Percentiles rank a stretch among this genome's conserved stretches.
phyloP scores from a whole-genome alignment of 2,329 filamentous ascomycete genomes.

The Tolypocladium guangdongense region DNA sequence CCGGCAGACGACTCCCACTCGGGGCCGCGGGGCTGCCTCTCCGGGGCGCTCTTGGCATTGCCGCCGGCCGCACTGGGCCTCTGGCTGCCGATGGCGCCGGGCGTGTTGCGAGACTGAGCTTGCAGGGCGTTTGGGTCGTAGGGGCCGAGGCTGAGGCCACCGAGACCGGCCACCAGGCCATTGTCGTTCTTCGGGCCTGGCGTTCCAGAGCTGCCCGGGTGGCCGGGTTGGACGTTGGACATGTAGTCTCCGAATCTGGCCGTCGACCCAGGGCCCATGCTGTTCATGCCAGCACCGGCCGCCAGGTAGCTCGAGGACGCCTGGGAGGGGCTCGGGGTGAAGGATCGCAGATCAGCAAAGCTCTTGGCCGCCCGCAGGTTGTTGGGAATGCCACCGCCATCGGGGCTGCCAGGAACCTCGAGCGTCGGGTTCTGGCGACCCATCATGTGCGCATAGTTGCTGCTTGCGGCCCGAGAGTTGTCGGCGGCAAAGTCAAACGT shows the following conservation, averaged over 20 bases:
- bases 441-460: conserved; percentile 60
- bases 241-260: conserved; percentile 37
- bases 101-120: conserved; percentile 31
- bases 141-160: conserved; percentile 38
- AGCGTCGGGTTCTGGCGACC: conserved; percentile 78
- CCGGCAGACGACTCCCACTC: conserved; percentile 47
- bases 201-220: conserved; percentile 24
- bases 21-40: conserved; percentile 53
- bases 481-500: conserved; percentile 91
- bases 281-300: conserved; percentile 37
- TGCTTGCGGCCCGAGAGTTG: conserved; percentile 52
- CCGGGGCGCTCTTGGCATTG: conserved; percentile 36
- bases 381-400: conserved; percentile 51
- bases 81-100: conserved; percentile 56
- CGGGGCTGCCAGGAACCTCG: conserved; percentile 73
- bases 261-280: conserved; percentile 30
- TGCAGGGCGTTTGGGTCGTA: conserved; percentile 34
- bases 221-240: conserved; percentile 23
- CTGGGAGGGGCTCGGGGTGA: conserved; percentile 88
- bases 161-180: conserved; percentile 36
- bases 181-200: conserved; percentile 27
- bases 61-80: conserved; percentile 39
- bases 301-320: conserved; percentile 63
- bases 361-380: conserved; percentile 91
- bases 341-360: conserved; percentile 88